phyloP scores from a whole-genome alignment of 352 stramenopile species.

The Peronospora destructor region DNA sequence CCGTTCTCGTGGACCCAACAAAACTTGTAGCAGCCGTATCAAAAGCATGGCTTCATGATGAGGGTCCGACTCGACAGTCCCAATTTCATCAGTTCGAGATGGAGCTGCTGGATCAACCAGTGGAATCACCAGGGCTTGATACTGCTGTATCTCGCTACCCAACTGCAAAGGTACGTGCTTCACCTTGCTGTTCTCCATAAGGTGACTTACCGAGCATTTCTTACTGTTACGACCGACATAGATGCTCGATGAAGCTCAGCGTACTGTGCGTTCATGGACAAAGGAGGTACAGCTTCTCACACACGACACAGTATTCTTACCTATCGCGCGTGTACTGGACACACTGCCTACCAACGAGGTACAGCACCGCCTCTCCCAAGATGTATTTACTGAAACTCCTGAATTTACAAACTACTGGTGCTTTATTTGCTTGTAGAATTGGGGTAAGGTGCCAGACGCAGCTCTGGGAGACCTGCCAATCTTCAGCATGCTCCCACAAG shows the following conservation, averaged over 20 bases:
- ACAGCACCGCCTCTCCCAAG: background rate
- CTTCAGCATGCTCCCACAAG: slow-evolving; percentile 74
- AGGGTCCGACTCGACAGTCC: slow-evolving; percentile 33
- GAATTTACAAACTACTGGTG: slow-evolving; percentile 1
- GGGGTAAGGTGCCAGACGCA: slow-evolving; percentile 39
- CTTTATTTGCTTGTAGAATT: slow-evolving; percentile 33
- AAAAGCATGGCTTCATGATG: slow-evolving; percentile 45
- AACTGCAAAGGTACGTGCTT: slow-evolving; percentile 16
- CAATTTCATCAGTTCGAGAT: slow-evolving; percentile 50
- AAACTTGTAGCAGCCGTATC: slow-evolving; percentile 35
- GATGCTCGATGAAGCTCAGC: slow-evolving; percentile 44
- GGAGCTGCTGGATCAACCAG: slow-evolving; percentile 27
- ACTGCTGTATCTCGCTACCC: slow-evolving; percentile 14
- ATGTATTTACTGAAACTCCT: background rate
- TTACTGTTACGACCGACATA: slow-evolving; percentile 14
- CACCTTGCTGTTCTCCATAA: background rate
- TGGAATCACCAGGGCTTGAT: slow-evolving; percentile 9
- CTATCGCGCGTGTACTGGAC: slow-evolving; percentile 46
- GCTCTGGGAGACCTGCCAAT: slow-evolving; percentile 51
- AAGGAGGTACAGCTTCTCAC: slow-evolving; percentile 55
- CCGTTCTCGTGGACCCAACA: slow-evolving; percentile 33
- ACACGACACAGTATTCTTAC: slow-evolving; percentile 64
- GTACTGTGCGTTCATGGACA: slow-evolving; percentile 40
- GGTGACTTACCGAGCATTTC: background rate
- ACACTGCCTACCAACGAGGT: slow-evolving; percentile 46